A percentile compares a stretch with the other conserved stretches of the same genome.
These are phyloP conservation scores for Brettanomyces nanus DNA, from an alignment of 805 yeast species.

Conservation along the genomic window DNA sequence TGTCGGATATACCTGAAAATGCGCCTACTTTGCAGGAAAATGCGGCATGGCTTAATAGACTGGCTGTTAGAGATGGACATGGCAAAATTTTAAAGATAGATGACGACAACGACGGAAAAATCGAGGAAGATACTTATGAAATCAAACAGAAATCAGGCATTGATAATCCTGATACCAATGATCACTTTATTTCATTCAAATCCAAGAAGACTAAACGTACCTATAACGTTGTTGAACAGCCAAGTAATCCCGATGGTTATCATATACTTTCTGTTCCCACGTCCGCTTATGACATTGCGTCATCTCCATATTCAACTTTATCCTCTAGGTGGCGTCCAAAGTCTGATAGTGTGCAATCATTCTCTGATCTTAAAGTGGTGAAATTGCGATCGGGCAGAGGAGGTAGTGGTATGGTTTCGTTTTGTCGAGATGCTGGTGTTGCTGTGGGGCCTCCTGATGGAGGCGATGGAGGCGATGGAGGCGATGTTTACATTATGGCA, in stretches of 20 bases:
- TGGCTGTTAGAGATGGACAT: slow-evolving; percentile 5
- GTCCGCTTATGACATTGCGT: slow-evolving; percentile 24
- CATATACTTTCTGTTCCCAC: slow-evolving; percentile 24
- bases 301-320: slow-evolving; percentile 32
- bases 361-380: slow-evolving; percentile 61
- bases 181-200: slow-evolving; percentile 7
- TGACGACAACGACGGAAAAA: slow-evolving; percentile 8
- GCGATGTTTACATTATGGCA: slow-evolving; percentile 77
- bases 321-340: slow-evolving; percentile 33
- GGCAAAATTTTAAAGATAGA: background rate
- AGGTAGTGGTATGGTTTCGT: slow-evolving; percentile 83
- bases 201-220: slow-evolving; percentile 7
- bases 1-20: slow-evolving; percentile 25
- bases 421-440: slow-evolving; percentile 76
- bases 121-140: slow-evolving; percentile 16
- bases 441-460: slow-evolving; percentile 95
- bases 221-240: slow-evolving; percentile 11
- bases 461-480: slow-evolving; percentile 98
- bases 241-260: slow-evolving; percentile 12
- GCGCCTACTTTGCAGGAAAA: slow-evolving; percentile 28
- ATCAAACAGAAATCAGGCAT: slow-evolving; percentile 12
- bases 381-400: slow-evolving; percentile 73
- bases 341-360: slow-evolving; percentile 33
- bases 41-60: slow-evolving; percentile 22
- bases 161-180: slow-evolving; percentile 15